Base-by-base conservation (phyloP, 1,284 basidiomycete genomes). In the Cutaneotrichosporon cyanovorans region DNA sequence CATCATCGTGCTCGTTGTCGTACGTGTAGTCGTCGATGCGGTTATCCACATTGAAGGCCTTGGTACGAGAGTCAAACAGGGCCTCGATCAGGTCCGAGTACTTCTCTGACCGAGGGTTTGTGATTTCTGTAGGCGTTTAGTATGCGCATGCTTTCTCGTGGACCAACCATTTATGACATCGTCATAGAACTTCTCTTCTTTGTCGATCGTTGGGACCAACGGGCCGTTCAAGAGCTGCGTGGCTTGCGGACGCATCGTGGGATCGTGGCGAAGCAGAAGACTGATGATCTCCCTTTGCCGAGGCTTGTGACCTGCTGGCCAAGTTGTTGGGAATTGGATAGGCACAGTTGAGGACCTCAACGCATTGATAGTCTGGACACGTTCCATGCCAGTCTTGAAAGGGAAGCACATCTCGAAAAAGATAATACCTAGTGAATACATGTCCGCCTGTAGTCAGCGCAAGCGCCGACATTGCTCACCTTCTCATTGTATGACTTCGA, bases 351-450 rank as follows among this genome's bases (percentile, higher is more conserved):
- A 81, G 53, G 80, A 81, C 11, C 91, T 76, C 30, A 95, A 67
- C 40, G 83, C 81, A 53, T 85, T 84, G 6, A 96, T 77, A 15
- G 92, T 86, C 3, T 79, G 79, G 37, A 87, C 85, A 14, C 92
- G 81, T 65, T 97, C 92, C 45, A 87, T 80, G 2, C 81, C 83
- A 0, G 92, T 96, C n/a, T 78, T 76, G 72, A 95, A 93, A 61
- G 74, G 64, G 39, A 85, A 89, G 65, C 91, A 90, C 90, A 96
- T 95, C 74, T 97, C 92, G 63, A 97, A 97, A 71, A 96, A 93
- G 22, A 96, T 91, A 59, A 97, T 84, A 30, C 87, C 92, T 5
- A 95, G 79, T 62, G 88, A 92, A 65, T 95, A 97, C 77, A 97
- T 84, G 65, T 97, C 92, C 4, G 91, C 91, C 65, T 95, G 46